These are phyloP conservation scores for Zygoascus ofunaensis DNA, from an alignment of 805 yeast genomes.

Conservation along the genomic window DNA sequence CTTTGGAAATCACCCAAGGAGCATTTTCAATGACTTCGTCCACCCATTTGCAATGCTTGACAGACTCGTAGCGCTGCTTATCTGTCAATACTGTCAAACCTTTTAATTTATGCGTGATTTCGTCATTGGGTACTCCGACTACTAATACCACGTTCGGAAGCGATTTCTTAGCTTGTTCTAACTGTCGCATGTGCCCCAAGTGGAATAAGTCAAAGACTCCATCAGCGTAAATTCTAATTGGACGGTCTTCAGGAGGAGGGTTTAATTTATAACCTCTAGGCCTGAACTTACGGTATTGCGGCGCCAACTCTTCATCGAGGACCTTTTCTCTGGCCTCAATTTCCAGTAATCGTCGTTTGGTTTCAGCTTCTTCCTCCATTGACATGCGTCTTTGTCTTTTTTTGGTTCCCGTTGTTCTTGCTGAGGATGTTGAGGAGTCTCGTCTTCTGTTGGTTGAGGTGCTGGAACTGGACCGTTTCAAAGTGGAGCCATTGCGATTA, in stretches of 20 bases:
- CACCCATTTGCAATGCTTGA: constrained; percentile 92
- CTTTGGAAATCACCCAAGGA: constrained; percentile 90
- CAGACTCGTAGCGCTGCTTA: constrained; percentile 80
- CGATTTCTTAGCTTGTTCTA: constrained; percentile 93
- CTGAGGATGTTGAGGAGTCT: neutral
- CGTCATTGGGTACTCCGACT: constrained; percentile 86
- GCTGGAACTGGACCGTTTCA: neutral
- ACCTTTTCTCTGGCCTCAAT: constrained; percentile 41
- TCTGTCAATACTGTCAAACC: constrained; percentile 90
- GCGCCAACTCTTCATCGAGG: constrained; percentile 58
- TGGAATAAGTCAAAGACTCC: constrained; percentile 97
- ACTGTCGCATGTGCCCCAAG: constrained; percentile 94
- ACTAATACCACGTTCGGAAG: constrained; percentile 77
- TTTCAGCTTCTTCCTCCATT: neutral
- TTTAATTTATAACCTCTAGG: constrained; percentile 74
- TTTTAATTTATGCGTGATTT: constrained; percentile 82
- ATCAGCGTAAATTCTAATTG: constrained; percentile 93
- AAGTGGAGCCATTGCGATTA: constrained; percentile 15
- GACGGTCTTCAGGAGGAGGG: constrained; percentile 75
- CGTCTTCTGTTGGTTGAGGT: neutral
- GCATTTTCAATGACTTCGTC: constrained; percentile 93
- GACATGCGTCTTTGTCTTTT: neutral
- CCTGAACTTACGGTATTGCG: constrained; percentile 62
- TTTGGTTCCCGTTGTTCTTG: neutral
- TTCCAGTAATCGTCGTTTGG: neutral